Base-by-base conservation (phyloP, 2,329 filamentous ascomycete species). In the Ascocoryne sarcoides region DNA sequence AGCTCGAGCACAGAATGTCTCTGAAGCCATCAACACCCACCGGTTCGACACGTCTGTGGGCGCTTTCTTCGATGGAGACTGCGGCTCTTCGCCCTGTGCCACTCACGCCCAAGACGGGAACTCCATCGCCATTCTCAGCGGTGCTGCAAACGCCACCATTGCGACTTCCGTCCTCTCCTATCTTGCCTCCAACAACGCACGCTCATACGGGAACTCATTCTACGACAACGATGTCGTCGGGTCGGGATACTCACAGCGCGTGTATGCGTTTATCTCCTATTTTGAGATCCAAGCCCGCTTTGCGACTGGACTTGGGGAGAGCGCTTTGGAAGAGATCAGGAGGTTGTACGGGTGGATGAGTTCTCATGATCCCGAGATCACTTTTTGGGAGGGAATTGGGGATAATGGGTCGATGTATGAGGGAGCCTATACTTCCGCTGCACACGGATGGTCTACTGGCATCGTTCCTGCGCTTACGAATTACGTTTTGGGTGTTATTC, bases 211-310 rank as follows among this genome's bases (percentile, higher is more conserved):
- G 2, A 73, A 73, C 47, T 60, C 70, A 2, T 73, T 73, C 50
- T 73, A 69, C 50, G 69, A 73, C 50, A 67, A 63, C 28, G 64
- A 60, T 32, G 50, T 58, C 3, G 52, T 70, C 4, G 52, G 48
- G 1, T 7, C 23, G 12, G 63, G 60, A 1, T 70, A 64, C 48
- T 62, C 62, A 2, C 53, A 66, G 36, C 62, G 68, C 10, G 69
- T 73, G 3, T 73, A 73, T 40, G 61, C 70, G 2, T 72, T 73
- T 45, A 64, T 68, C 14, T 72, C 69, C 2, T 73, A 69, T 51
- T 73, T 73, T 46, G 70, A 73, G 55, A 59, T 69, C 14, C 60
- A 64, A n/a, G 70, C 69, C 10, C 65, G 69, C 8, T 71, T 73
- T 47, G 51, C 50, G 10, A 54, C 56, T 16, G 62, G 59, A 0